Percentiles rank a stretch among this genome's conserved stretches.
These are phyloP conservation scores for Lactarius akahatsu DNA, from an alignment of 768 basidiomycete genomes.

Conservation along the genomic window DNA sequence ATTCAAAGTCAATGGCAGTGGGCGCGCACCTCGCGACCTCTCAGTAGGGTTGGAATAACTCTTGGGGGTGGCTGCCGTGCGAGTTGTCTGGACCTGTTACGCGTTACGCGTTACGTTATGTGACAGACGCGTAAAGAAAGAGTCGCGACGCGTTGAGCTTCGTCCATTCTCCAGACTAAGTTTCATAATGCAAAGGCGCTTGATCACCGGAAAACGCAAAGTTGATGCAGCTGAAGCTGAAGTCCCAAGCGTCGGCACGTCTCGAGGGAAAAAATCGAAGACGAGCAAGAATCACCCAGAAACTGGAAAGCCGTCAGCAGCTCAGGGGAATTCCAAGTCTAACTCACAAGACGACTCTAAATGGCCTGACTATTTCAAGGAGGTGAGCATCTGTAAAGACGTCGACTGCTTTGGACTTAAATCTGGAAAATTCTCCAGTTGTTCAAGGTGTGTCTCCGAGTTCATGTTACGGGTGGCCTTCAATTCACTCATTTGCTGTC, in stretches of 20 bases:
- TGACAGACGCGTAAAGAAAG: slow-evolving; percentile 5
- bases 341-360: slow-evolving; percentile 30
- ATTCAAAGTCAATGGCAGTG: not conserved
- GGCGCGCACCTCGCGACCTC: slow-evolving; percentile 2
- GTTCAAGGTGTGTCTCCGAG: slow-evolving; percentile 13
- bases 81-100: not conserved
- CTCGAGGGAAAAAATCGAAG: slow-evolving; percentile 4
- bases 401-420: slow-evolving; percentile 27
- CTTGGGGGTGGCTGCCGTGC: not conserved
- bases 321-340: slow-evolving; percentile 19
- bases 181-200: slow-evolving; percentile 14
- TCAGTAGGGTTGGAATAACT: not conserved
- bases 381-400: slow-evolving; percentile 35
- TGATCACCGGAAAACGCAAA: slow-evolving; percentile 11
- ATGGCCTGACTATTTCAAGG: slow-evolving; percentile 68
- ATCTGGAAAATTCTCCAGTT: slow-evolving; percentile 11
- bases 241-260: not conserved
- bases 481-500: not conserved
- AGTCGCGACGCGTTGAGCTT: not conserved
- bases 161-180: not conserved
- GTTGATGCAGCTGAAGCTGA: not conserved
- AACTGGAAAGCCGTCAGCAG: not conserved
- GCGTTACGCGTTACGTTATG: not conserved
- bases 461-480: not conserved
- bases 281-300: slow-evolving; percentile 1